Evolutionary conservation across 441 rosid species (phyloP), one percentile per base, ranked within the genome.

Genomic region (Capsella rubella): DNA sequence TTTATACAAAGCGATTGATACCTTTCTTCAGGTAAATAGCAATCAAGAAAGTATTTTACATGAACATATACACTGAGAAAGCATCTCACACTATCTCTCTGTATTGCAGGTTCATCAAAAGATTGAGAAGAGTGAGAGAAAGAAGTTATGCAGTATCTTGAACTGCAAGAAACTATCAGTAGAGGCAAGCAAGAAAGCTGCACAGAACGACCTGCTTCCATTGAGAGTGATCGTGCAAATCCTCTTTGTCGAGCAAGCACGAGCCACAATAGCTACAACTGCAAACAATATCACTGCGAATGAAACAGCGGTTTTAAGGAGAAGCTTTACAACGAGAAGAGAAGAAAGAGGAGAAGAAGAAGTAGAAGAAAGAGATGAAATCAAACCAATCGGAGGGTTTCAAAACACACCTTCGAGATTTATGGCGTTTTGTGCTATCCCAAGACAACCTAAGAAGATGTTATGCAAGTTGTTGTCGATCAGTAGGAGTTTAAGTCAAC

Each of bases 391-490:
- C 75, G 87, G 84, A 4, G 86, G 86, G 79, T 72, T 54, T 61
- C 78, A 78, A 37, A 86, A 86, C 81, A 75, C 75, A 61, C 86
- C 79, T 69, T 79, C 95, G 2, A 88, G 84, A 82, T 78, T 87
- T 65, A 89, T 85, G 85, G 87, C 89, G 18, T 81, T 95, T 40
- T 87, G 96, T 15, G 76, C 94, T 37, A 83, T 95, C 62, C 97
- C 97, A 0, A 60, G 84, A 1, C 79, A 86, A 45, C 97, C 98
- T 28, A 92, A 86, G 81, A 90, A 80, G 78, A 89, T 95, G 95
- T 75, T 95, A 62, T 86, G 93, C 69, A 95, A 90, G 90, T 74
- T 95, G 46, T 74, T 92, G 81, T 88, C 96, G 13, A 87, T 85
- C 76, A 89, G 86, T 78, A 90, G 92, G 81, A 90, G 75, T 70